Evolutionary conservation across 2,329 filamentous ascomycete species (phyloP).

Genomic region (Onygenales sp.): DNA sequence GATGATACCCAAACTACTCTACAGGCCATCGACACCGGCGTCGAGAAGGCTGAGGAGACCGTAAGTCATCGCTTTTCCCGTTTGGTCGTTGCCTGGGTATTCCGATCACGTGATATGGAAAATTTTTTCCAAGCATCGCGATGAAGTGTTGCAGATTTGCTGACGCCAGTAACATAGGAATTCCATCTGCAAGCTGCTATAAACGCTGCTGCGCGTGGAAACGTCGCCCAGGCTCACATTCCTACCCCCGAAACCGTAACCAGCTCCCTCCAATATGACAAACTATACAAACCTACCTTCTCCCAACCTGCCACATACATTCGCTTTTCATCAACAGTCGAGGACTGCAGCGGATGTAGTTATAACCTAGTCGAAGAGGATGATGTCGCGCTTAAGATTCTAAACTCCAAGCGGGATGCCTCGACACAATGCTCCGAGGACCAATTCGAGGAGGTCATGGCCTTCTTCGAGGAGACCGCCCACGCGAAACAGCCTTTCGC

Average conservation of each 20-base stretch:
- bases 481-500: slow-evolving; percentile 79
- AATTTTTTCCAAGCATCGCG: not conserved
- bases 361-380: slow-evolving; percentile 96
- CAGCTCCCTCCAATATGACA: slow-evolving; percentile 70
- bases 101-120: slow-evolving; percentile 27
- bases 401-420: slow-evolving; percentile 66
- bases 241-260: slow-evolving; percentile 56
- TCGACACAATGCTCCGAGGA: slow-evolving; percentile 67
- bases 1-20: slow-evolving; percentile 73
- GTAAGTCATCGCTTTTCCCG: slow-evolving; percentile 58
- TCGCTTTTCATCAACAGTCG: slow-evolving; percentile 94
- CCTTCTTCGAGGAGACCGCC: slow-evolving; percentile 85
- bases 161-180: slow-evolving; percentile 51
- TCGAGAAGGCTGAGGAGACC: slow-evolving; percentile 95
- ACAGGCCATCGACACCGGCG: slow-evolving; percentile 84
- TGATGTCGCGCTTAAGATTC: slow-evolving; percentile 69
- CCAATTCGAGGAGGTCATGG: slow-evolving; percentile 89
- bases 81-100: slow-evolving; percentile 23
- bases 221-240: slow-evolving; percentile 55
- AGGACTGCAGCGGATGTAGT: slow-evolving; percentile 80
- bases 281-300: slow-evolving; percentile 71
- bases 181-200: slow-evolving; percentile 87
- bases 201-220: slow-evolving; percentile 51
- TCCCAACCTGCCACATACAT: slow-evolving; percentile 87
- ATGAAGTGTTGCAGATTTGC: not conserved